phyloP scores from a whole-genome alignment of 1,284 basidiomycete species.

The Porogramme epimiltina region DNA sequence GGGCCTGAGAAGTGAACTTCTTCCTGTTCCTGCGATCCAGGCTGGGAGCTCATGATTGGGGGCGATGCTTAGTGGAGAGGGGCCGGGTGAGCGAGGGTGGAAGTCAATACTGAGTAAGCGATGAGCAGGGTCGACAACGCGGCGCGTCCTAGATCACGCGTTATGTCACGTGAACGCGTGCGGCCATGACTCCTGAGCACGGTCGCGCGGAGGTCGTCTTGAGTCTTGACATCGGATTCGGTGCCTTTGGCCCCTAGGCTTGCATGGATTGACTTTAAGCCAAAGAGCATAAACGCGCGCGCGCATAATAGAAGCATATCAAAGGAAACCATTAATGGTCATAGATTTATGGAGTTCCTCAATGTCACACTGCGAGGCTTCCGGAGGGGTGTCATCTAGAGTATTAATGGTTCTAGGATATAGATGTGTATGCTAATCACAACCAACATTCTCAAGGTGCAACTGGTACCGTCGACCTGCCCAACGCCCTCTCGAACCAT shows the following conservation, averaged over 20 bases:
- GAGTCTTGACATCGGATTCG: no score
- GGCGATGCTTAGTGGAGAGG: neutral
- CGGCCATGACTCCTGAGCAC: neutral
- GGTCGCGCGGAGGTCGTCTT: no score
- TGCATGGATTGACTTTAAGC: no score
- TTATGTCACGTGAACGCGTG: constrained; percentile 30
- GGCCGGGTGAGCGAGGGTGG: neutral
- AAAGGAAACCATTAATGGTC: no score
- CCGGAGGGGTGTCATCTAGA: neutral
- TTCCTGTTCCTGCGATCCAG: constrained; percentile 54
- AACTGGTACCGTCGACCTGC: constrained; percentile 32
- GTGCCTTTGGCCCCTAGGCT: no score
- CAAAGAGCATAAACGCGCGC: no score
- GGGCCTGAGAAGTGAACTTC: constrained; percentile 73
- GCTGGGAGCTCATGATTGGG: constrained; percentile 19
- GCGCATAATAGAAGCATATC: no score
- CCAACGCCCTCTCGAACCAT: constrained; percentile 64
- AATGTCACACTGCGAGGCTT: neutral
- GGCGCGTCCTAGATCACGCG: constrained; percentile 17
- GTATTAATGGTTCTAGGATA: neutral
- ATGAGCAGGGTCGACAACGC: neutral
- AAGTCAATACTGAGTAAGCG: no score
- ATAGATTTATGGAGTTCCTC: no score
- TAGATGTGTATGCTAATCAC: constrained; percentile 8
- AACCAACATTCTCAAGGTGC: constrained; percentile 13